Evolutionary conservation across 1,284 basidiomycete species (phyloP), one percentile per base, ranked within the genome.

Genomic region (Cutaneotrichosporon sp.): DNA sequence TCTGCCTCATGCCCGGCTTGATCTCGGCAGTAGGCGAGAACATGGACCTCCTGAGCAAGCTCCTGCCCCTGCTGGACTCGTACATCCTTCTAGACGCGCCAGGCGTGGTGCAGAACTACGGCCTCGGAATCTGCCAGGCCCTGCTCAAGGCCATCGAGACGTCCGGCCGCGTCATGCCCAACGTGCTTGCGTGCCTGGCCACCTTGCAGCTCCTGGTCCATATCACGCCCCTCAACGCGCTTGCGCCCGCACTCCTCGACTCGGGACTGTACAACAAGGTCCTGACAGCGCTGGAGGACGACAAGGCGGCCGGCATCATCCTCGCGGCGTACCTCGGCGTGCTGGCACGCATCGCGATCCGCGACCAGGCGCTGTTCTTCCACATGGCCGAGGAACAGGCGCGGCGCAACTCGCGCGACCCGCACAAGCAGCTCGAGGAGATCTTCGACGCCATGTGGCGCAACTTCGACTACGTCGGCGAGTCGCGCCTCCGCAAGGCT

Each of bases 21-120:
- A 70, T 90, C 12, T 60, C 73, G 22, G 74, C 86, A 14, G 76
- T 92, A 12, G 78, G 80, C 3, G 79, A 78, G 27, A 89, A 93
- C 66, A 75, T 90, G 56, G 90, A 93, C 65, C 68, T 90, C 20
- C 73, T 90, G 16, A 81, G 82, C n/a, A 83, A 79, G 53, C 78
- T 84, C 24, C 80, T 82, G 9, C 75, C 75, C 47, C 80, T 93
- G 33, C 65, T 89, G n/a, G 87, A 90, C 67, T 87, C 87, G 2
- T 93, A 92, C 70, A 75, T 88, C 51, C 70, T 93, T 9, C 77
- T 90, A 5, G 87, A 89, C 67, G 82, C 83, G 0, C 53, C 73
- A n/a, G 71, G 77, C 6, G 76, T 93, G 46, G 70, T 88, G 32
- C 51, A 66, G 63, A 54, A 50, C 19, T 63, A 62, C 46, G 71